Conservation (phyloP, 116 monocot genomes). For the Papilionanthe hybrid region DNA sequence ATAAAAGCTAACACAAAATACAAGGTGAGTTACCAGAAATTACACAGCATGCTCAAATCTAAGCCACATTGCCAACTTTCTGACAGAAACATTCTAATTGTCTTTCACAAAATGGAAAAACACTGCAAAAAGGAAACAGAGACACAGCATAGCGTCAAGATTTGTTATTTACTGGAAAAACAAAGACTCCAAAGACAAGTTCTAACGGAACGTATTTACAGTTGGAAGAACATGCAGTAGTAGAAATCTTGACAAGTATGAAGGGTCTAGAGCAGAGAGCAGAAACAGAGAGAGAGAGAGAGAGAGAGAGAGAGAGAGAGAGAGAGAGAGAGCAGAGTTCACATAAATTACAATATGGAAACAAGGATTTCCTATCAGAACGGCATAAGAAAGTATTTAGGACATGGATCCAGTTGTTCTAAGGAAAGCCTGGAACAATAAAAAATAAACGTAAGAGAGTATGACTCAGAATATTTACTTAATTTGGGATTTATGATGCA, state of each 20-base stretch:
- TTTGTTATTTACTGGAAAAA: not conserved
- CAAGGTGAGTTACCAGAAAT: too few species aligned
- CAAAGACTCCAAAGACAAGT: not conserved
- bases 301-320: too few species aligned
- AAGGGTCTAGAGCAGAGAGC: too few species aligned
- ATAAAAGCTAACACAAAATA: too few species aligned
- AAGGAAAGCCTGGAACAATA: not conserved
- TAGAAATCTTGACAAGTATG: not conserved
- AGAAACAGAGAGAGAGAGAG: too few species aligned
- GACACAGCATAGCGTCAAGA: not conserved
- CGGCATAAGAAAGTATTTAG: not conserved
- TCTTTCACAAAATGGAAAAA: not conserved
- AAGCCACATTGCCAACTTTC: too few species aligned
- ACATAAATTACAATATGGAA: not conserved
- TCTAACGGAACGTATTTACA: not conserved
- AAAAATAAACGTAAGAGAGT: not conserved
- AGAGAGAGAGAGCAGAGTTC: not conserved
- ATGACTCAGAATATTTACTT: not conserved
- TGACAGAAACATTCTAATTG: not conserved
- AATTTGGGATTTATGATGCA: not conserved
- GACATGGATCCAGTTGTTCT: not conserved
- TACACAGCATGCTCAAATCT: too few species aligned
- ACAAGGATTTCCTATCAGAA: too few species aligned
- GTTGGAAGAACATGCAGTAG: not conserved
- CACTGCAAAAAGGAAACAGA: not conserved